These are phyloP conservation scores for Teratosphaeria epicoccoides DNA, from an alignment of 2,329 filamentous ascomycete genomes.

Conservation along the genomic window DNA sequence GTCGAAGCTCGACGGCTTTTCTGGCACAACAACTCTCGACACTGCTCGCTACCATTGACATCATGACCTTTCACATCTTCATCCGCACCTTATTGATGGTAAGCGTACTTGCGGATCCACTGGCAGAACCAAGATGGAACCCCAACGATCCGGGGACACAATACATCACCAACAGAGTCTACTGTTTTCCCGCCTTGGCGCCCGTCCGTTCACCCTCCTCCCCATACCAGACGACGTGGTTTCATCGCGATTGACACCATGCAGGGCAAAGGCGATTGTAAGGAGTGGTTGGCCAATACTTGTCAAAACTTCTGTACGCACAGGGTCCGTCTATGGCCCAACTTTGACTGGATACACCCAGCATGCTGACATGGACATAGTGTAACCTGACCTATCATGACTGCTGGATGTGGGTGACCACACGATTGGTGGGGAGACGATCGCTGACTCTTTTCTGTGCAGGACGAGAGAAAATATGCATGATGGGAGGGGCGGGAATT, in stretches of 20 bases:
- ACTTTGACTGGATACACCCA: no score
- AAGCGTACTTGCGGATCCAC: background rate
- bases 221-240: background rate
- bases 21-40: background rate
- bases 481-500: no score
- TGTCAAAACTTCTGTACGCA: background rate
- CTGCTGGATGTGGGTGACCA: no score
- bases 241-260: background rate
- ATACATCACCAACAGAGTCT: background rate
- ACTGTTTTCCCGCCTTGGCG: background rate
- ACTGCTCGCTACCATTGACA: background rate
- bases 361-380: no score
- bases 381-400: no score
- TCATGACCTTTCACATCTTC: background rate
- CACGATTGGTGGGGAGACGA: no score
- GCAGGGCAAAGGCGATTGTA: background rate
- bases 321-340: background rate
- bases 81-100: background rate
- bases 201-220: background rate
- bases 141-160: background rate
- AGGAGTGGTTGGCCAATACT: background rate
- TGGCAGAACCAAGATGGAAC: background rate
- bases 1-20: background rate
- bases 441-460: no score
- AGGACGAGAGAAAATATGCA: no score